Base-by-base conservation (phyloP, 768 basidiomycete genomes). In the Tulasnella sp. region DNA sequence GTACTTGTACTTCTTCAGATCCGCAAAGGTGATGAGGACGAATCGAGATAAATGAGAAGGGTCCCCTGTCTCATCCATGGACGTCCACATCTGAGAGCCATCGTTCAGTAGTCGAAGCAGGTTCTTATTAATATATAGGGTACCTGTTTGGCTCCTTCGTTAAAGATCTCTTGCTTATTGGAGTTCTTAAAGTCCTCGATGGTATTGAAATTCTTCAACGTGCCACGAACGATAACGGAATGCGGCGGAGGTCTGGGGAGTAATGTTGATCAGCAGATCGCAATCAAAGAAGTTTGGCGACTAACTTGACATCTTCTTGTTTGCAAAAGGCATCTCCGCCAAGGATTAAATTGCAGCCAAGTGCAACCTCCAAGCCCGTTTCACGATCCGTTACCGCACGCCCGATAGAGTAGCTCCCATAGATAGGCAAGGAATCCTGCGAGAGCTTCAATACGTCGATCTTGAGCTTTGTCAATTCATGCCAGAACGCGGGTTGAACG, bases 1-100 rank as follows among this genome's bases (percentile, higher is more conserved):
- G 69, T 92, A 98, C 65, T 85, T 86, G 76, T 96, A 97, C 71
- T 94, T 97, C 78, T 98, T 99, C 65, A 99, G 83, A 71, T 99
- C 96, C 0, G 96, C 90, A 66, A 84, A 98, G 0, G 93, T 92
- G 66, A 99, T 86, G 52, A 96, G 76, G 21, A 98, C 76, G 74
- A 97, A 97, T 3, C 79, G 79, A 58, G 79, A 87, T 42, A 97
- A 75, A 19, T 76, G 71, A 4, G 79, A 68, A 0, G 81, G 74
- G 62, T 82, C 76, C 63, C 78, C 77, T 56, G 75, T 78, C 29
- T 74, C 68, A 47, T 75, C 63, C 64, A 84, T 79, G 63, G 77
- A 74, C 41, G 82, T 72, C 86, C 85, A 89, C 65, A 90, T 86
- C 85, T 89, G 65, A 9, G 30, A 34, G 43, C 23, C 15, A 58